Evolutionary conservation across 108 stramenopile genomes (phyloP), one percentile per base, ranked within the genome.

Genomic region (Mayamaea pseudoterrestris): DNA sequence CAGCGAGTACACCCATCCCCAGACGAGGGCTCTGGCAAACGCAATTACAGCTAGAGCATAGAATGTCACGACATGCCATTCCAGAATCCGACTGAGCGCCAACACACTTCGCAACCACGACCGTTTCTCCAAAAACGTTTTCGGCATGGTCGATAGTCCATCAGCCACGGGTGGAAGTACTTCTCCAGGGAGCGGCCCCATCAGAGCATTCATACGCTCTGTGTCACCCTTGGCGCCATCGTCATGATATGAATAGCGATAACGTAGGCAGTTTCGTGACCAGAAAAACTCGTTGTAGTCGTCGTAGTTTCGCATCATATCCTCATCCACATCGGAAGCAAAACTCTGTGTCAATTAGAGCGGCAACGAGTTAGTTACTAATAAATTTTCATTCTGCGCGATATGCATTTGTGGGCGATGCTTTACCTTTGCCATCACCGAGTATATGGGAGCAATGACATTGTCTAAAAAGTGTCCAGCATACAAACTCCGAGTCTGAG

Each of bases 261-360:
- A 93, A n/a, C 64, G 59, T 36, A 98, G 71, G 62, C 97, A 98
- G 13, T 88, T 61, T 23, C 90, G 70, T 8, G 89, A 90, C 97
- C 97, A 98, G 69, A 98, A 98, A 73, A 96, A 98, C 65, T 98
- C 97, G 57, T 98, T 98, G 66, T 93, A 87, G 58, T 98, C 97
- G 45, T 98, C 97, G 60, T 98, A 98, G 72, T 94, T 98, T 41
- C 90, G 78, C 37, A 71, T 79, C 47, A 90, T 78, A 42, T 59
- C 47, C 45, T 96, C 93, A 45, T 96, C 95, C 8, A 65, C 53
- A 27, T 72, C 73, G 12, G 72, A 74, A 59, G 71, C 79, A 78
- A 90, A 85, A 48, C 62, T 83, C 85, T 86, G 42, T 12, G 28
- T 25, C 27, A 22, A 20, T 31, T 25, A 18, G 12, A 12, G 14